Evolutionary conservation across 176 grass and related monocot species (phyloP).

Genomic region (Triticum turgidum): DNA sequence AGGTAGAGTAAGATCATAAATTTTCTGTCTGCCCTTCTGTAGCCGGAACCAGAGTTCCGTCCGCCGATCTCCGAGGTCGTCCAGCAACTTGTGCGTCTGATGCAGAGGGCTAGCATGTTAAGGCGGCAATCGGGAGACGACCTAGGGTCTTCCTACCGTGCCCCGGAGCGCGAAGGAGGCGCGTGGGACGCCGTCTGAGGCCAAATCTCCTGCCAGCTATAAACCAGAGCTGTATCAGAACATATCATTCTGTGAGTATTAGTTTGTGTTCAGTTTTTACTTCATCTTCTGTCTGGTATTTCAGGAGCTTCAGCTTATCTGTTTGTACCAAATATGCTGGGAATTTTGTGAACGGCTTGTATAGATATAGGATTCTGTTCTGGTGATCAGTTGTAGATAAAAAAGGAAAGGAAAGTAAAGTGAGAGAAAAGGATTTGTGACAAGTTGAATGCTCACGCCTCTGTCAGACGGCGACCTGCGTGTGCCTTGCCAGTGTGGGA

Average conservation of each 20-base stretch:
- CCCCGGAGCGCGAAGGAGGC: constrained; percentile 47
- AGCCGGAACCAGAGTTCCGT: constrained; percentile 96
- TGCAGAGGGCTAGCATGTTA: constrained; percentile 72
- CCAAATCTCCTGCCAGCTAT: neutral
- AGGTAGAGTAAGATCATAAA: neutral
- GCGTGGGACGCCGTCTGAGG: constrained; percentile 15
- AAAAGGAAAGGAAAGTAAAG: neutral
- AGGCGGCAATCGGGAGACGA: constrained; percentile 72
- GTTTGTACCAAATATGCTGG: neutral
- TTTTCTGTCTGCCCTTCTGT: neutral
- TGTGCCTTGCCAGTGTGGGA: neutral
- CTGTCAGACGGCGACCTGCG: neutral
- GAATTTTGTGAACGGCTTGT: constrained; percentile 17
- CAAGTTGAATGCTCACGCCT: neutral
- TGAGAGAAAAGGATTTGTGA: neutral
- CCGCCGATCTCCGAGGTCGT: constrained; percentile 96
- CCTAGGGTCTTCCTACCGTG: constrained; percentile 65
- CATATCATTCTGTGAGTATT: neutral
- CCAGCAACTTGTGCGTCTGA: constrained; percentile 80
- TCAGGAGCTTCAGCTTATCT: neutral
- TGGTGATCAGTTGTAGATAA: neutral
- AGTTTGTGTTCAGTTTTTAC: constrained; percentile 3
- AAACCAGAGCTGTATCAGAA: neutral
- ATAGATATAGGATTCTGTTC: neutral
- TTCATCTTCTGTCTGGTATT: neutral